Percentiles rank a stretch among this genome's conserved stretches.
These are phyloP conservation scores for Inga leiocalycina DNA, from an alignment of 306 rosid genomes.

Conservation along the genomic window DNA sequence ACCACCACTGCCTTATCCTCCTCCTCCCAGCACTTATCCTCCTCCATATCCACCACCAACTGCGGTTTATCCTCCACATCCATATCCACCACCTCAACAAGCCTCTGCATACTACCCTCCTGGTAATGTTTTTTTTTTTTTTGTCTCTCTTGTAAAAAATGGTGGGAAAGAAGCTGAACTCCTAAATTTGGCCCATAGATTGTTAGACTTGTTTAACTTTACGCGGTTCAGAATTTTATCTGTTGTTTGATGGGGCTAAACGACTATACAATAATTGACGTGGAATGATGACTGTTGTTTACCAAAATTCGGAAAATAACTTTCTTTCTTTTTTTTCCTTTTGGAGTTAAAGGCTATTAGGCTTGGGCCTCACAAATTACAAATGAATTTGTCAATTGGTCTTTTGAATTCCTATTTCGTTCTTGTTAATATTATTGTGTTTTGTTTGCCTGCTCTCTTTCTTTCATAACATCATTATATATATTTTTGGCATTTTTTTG, in stretches of 20 bases:
- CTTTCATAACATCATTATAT: neutral
- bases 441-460: neutral
- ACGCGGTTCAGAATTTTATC: neutral
- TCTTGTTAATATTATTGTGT: neutral
- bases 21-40: constrained; percentile 32
- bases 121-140: constrained; percentile 25
- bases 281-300: neutral
- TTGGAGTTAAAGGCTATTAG: neutral
- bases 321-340: neutral
- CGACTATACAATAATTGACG: neutral
- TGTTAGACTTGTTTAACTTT: neutral
- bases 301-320: neutral
- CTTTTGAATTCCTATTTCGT: neutral
- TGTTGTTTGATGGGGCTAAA: neutral
- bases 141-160: neutral
- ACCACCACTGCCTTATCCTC: constrained; percentile 34
- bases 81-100: neutral
- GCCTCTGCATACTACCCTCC: constrained; percentile 46
- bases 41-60: constrained; percentile 24
- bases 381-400: neutral
- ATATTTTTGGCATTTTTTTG: neutral
- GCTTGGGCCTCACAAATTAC: neutral
- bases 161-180: neutral
- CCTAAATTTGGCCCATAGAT: neutral
- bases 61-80: constrained; percentile 2